A percentile compares a stretch with the other conserved stretches of the same genome.
Evolutionary conservation across 1,284 basidiomycete genomes (phyloP).

Genomic region (Trametes pubescens): DNA sequence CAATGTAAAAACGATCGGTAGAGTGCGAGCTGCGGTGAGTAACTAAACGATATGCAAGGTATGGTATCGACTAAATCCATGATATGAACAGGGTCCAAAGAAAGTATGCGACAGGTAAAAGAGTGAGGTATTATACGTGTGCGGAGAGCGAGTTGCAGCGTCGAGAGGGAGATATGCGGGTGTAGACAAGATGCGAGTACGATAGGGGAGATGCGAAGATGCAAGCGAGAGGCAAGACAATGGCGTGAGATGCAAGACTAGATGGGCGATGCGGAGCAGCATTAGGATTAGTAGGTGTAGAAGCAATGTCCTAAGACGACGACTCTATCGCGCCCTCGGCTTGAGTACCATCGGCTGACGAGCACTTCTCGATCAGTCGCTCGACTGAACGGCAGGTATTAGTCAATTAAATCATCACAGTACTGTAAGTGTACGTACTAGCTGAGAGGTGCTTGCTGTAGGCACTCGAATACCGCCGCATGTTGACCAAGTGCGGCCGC

Average conservation of each 20-base stretch:
- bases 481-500: slow-evolving; percentile 70
- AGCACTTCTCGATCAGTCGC: slow-evolving; percentile 62
- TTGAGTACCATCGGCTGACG: slow-evolving; percentile 15
- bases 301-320: slow-evolving; percentile 23
- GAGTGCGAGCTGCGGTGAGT: slow-evolving; percentile 31
- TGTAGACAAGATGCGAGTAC: slow-evolving; percentile 25
- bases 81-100: slow-evolving; percentile 32
- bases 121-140: slow-evolving; percentile 32
- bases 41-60: slow-evolving; percentile 35
- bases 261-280: slow-evolving; percentile 12
- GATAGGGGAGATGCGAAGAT: slow-evolving; percentile 19
- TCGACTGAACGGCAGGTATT: slow-evolving; percentile 57
- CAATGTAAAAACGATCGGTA: slow-evolving; percentile 25
- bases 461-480: slow-evolving; percentile 75
- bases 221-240: slow-evolving; percentile 9
- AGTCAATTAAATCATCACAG: not conserved
- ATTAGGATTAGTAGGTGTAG: slow-evolving; percentile 20
- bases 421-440: slow-evolving; percentile 56
- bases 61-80: slow-evolving; percentile 33
- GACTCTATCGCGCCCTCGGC: slow-evolving; percentile 24
- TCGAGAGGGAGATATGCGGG: slow-evolving; percentile 21
- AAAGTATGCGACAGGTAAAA: slow-evolving; percentile 36
- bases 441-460: slow-evolving; percentile 84
- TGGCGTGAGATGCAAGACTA: slow-evolving; percentile 14
- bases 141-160: slow-evolving; percentile 30